A percentile compares a stretch with the other conserved stretches of the same genome.
Conservation (phyloP, 1,284 basidiomycete species). For the Ustilago shanxiensis region DNA sequence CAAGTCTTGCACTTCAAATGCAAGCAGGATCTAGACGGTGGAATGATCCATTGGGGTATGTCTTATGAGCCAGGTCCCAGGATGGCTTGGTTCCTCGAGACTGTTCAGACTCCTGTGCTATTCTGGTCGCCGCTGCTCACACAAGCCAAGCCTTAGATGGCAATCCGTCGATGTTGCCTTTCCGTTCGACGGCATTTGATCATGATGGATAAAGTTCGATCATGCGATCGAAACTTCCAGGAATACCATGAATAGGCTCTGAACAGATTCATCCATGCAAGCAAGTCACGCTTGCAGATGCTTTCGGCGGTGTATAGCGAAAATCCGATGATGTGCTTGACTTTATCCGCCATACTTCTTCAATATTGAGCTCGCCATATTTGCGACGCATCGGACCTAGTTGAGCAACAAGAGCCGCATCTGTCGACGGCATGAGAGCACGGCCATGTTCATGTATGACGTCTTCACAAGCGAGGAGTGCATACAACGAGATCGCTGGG, state of each 20-base stretch:
- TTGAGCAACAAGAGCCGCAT: constrained; percentile 13
- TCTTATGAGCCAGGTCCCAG: constrained; percentile 15
- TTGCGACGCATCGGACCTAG: constrained; percentile 12
- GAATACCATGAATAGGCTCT: background rate
- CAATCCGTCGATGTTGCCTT: background rate
- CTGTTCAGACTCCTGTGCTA: constrained; percentile 3
- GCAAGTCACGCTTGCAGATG: background rate
- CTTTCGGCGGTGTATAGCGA: background rate
- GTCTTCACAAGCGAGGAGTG: constrained; percentile 2
- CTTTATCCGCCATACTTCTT: background rate
- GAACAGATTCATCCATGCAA: background rate
- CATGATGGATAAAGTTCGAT: constrained; percentile 1
- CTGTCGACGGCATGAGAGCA: constrained; percentile 6
- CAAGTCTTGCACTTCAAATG: constrained; percentile 4
- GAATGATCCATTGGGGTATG: constrained; percentile 42
- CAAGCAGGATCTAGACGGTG: constrained; percentile 1
- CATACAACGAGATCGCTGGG: background rate
- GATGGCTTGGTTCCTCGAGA: constrained; percentile 1
- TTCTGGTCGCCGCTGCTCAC: constrained; percentile 7
- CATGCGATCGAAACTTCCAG: constrained; percentile 4
- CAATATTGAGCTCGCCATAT: background rate
- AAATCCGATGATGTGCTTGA: background rate
- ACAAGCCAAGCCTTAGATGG: background rate
- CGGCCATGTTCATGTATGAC: constrained; percentile 4
- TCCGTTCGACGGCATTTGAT: background rate